Evolutionary conservation across 2,329 filamentous ascomycete genomes (phyloP).

Genomic region (Mariannaea sp.): DNA sequence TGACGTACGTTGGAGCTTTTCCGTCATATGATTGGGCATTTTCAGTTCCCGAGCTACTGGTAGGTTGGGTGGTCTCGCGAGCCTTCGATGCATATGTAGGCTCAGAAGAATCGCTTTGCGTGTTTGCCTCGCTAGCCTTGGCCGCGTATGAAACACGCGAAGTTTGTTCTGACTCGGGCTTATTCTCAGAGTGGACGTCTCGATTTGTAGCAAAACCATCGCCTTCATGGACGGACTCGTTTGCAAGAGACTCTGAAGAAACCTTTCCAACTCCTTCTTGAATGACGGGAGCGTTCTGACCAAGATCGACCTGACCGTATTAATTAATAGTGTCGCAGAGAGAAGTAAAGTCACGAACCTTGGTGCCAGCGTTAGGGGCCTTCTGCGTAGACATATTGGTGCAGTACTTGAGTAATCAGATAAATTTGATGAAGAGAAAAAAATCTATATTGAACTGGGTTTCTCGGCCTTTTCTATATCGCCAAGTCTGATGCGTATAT

Average conservation of each 20-base stretch:
- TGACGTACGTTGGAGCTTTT: conserved; percentile 47
- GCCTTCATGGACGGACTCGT: conserved; percentile 66
- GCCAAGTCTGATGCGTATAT: background rate
- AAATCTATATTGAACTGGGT: background rate
- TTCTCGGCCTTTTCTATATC: background rate
- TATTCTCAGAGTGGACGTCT: conserved; percentile 44
- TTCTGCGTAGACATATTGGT: conserved; percentile 30
- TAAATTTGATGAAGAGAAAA: no score
- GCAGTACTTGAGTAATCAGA: background rate
- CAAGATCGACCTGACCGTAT: conserved; percentile 50
- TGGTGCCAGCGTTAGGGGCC: conserved; percentile 27
- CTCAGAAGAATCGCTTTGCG: background rate
- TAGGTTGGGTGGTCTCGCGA: conserved; percentile 2
- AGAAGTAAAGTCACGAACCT: conserved; percentile 24
- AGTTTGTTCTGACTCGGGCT: conserved; percentile 4
- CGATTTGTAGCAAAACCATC: conserved; percentile 67
- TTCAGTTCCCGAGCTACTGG: background rate
- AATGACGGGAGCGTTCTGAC: conserved; percentile 54
- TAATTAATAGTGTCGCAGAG: background rate
- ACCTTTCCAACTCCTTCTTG: conserved; percentile 68
- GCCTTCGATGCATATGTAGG: no score
- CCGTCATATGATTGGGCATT: conserved; percentile 24
- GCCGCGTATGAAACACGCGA: conserved; percentile 8
- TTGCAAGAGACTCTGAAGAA: conserved; percentile 73
- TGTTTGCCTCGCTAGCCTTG: background rate